These are phyloP conservation scores for Hirschioporus abietinus DNA, from an alignment of 768 basidiomycete genomes.

Conservation along the genomic window DNA sequence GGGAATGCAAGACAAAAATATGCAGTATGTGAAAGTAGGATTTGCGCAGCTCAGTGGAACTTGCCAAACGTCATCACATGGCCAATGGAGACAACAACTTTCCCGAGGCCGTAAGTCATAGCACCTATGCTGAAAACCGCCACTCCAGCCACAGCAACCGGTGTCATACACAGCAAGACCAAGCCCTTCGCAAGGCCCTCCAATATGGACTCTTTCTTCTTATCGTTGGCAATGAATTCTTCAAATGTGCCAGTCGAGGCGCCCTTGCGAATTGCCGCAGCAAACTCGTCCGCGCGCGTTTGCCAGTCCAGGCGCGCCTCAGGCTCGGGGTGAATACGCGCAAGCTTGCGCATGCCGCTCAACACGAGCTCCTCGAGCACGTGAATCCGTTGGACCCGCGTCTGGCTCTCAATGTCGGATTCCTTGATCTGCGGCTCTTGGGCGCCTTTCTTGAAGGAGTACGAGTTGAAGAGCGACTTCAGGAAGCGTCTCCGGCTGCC, in stretches of 20 bases:
- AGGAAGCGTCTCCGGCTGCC: background rate
- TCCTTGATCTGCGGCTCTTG: background rate
- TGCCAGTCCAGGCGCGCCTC: background rate
- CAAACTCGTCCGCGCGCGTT: background rate
- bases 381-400: background rate
- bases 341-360: background rate
- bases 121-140: background rate
- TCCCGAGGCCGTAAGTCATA: background rate
- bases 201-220: constrained; percentile 1
- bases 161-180: background rate
- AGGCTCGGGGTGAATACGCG: background rate
- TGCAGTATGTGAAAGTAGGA: background rate
- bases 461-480: background rate
- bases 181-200: constrained; percentile 2
- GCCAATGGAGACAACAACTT: background rate
- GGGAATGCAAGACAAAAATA: background rate
- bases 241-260: background rate
- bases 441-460: background rate
- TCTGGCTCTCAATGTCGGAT: background rate
- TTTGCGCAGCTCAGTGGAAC: background rate
- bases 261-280: background rate
- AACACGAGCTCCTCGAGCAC: background rate
- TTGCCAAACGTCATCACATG: constrained; percentile 3
- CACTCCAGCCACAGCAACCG: background rate
- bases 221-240: background rate